Evolutionary conservation across 441 rosid species (phyloP).

Genomic region (Pelargonium cotyledonis): DNA sequence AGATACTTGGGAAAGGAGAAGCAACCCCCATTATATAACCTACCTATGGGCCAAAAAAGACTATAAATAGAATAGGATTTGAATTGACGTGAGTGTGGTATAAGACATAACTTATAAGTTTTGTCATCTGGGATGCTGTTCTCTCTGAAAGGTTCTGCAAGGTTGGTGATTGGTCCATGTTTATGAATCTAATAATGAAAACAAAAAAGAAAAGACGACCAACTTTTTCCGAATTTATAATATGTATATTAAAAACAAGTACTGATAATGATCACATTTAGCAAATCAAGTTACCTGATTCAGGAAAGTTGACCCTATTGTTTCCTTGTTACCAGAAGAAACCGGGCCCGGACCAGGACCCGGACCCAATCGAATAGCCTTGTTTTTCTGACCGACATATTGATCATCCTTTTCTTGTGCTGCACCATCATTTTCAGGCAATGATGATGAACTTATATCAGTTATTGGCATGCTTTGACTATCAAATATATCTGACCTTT

Average conservation of each 20-base stretch:
- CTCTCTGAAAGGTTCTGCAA: not conserved
- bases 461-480: constrained; percentile 24
- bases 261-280: not conserved
- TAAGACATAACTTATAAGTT: not conserved
- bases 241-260: not conserved
- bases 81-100: too few relatives aligned
- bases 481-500: constrained; percentile 26
- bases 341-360: constrained; percentile 19
- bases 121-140: not conserved
- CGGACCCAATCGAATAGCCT: constrained; percentile 18
- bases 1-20: too few relatives aligned
- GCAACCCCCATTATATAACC: too few relatives aligned
- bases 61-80: too few relatives aligned
- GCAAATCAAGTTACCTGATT: constrained; percentile 43
- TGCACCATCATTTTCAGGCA: constrained; percentile 25
- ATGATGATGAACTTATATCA: constrained; percentile 27
- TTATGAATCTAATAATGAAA: not conserved
- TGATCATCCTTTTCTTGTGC: constrained; percentile 18
- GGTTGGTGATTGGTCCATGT: not conserved
- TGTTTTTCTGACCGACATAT: constrained; percentile 19
- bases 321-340: constrained; percentile 44
- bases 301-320: constrained; percentile 68
- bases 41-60: too few relatives aligned
- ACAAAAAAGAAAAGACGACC: not conserved
- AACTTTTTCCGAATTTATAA: not conserved